Evolutionary conservation across 176 grass and related monocot species (phyloP), one percentile per base, ranked within the genome.

Genomic region (Aegilops umbellulata): DNA sequence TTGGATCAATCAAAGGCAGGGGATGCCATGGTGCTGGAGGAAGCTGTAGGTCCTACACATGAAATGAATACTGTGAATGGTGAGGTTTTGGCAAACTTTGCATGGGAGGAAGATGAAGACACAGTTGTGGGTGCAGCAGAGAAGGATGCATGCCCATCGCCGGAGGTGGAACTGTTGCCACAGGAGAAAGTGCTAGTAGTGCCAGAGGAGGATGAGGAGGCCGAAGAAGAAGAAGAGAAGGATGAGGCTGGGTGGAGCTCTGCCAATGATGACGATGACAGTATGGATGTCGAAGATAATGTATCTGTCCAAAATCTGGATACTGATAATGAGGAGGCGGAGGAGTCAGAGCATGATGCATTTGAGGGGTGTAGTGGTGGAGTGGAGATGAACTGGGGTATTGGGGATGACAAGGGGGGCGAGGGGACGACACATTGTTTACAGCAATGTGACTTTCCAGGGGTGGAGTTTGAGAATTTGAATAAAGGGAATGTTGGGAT

Each of bases 381-480:
- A 34, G 78, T 89, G 20, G 86, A 87, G 14, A 87, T 84, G 69
- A 89, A 81, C 83, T 94, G 94, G 97, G 71, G 85, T 8, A 60
- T 86, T 32, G 89, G 22, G n/a, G 83, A 90, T 83, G 85, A 74
- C 7, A 90, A 90, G 46, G 82, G 27, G 8, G 79, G 91, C 75
- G 83, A 7, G 31, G 91, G 57, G 82, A 70, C 89, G 75, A 4
- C 66, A 67, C 92, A 90, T 74, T 82, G 75, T 69, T 86, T 97
- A 26, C 85, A 73, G 62, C 86, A 71, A 6, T 87, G 87, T 90
- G 87, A 81, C 63, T 95, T 88, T 76, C 71, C 87, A 19, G 41
- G 32, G 76, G 88, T 97, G 92, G 80, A 90, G 86, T 99, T 99
- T 81, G 94, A 96, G 68, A 94, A 94, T 83, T 90, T 99, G 90